These are phyloP conservation scores for Cryomyces minteri DNA, from an alignment of 495 filamentous ascomycete genomes.

Conservation along the genomic window DNA sequence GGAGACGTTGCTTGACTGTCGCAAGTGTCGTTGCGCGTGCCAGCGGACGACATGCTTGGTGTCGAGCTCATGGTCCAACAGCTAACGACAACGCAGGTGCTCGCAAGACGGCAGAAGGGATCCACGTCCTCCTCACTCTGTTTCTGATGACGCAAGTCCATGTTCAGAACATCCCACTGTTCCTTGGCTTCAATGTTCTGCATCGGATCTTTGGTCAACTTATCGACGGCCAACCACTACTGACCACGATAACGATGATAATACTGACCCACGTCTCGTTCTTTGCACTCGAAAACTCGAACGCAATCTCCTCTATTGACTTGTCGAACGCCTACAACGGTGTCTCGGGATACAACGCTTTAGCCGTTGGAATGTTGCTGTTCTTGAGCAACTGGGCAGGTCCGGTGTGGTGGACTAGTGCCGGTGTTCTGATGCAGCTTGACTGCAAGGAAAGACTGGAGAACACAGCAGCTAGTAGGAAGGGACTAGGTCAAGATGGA, in stretches of 20 bases:
- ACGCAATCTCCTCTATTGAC: constrained; percentile 39
- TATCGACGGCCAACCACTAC: constrained; percentile 35
- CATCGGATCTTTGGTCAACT: constrained; percentile 27
- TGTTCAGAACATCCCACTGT: constrained; percentile 65
- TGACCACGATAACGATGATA: constrained; percentile 20
- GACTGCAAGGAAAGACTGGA: too few species aligned
- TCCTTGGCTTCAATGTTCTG: constrained; percentile 50
- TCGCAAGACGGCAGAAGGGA: too few species aligned
- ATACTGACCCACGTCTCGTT: constrained; percentile 36
- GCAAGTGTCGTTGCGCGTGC: too few species aligned
- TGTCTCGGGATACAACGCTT: constrained; percentile 33
- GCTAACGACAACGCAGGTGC: too few species aligned
- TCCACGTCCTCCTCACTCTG: constrained; percentile 55
- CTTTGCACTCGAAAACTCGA: constrained; percentile 82
- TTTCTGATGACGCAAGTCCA: constrained; percentile 78
- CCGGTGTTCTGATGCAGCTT: constrained; percentile 35
- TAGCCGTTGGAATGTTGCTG: constrained; percentile 52
- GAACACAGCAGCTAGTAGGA: neutral
- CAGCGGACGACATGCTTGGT: too few species aligned
- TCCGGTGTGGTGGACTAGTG: constrained; percentile 68
- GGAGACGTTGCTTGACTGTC: too few species aligned
- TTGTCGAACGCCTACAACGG: constrained; percentile 30
- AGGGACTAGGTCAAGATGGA: neutral
- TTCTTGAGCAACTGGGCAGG: constrained; percentile 86
- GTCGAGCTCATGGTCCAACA: too few species aligned